Percentiles rank a stretch among this genome's conserved stretches.
phyloP scores from a whole-genome alignment of 192 early-diverging fungal species.

The Gryganskiella cystojenkinii region DNA sequence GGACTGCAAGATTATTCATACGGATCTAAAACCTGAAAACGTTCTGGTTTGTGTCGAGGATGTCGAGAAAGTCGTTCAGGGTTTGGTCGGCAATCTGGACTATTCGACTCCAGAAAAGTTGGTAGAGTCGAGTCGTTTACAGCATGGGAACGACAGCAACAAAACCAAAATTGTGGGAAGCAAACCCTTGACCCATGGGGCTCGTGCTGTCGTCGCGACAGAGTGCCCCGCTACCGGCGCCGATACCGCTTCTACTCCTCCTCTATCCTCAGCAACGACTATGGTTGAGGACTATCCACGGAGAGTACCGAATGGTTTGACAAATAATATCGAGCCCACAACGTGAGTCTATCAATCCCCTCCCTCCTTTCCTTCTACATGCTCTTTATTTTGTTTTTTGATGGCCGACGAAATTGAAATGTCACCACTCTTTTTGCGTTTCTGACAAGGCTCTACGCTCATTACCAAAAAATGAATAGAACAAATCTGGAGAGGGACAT shows the following conservation, averaged over 20 bases:
- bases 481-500: constrained; percentile 69
- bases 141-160: too few species aligned
- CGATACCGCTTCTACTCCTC: not conserved
- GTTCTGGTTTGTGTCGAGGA: constrained; percentile 92
- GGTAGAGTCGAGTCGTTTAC: constrained; percentile 20
- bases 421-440: not conserved
- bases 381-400: too few species aligned
- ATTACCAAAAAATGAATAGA: constrained; percentile 1
- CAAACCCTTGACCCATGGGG: constrained; percentile 31
- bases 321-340: too few species aligned
- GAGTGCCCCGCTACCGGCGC: not conserved
- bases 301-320: not conserved
- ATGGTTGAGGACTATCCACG: not conserved
- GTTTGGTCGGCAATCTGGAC: constrained; percentile 48
- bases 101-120: constrained; percentile 27
- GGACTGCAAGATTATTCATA: constrained; percentile 96
- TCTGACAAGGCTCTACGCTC: not conserved
- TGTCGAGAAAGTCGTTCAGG: constrained; percentile 80
- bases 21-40: constrained; percentile 98
- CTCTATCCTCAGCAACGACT: not conserved
- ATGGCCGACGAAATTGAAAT: not conserved
- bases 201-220: not conserved
- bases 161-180: constrained; percentile 31
- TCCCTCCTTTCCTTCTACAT: too few species aligned
- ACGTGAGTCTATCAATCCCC: too few species aligned